A percentile compares a stretch with the other conserved stretches of the same genome.
Evolutionary conservation across 805 yeast genomes (phyloP).

Genomic region (Wickerhamomyces kurtzmanii): DNA sequence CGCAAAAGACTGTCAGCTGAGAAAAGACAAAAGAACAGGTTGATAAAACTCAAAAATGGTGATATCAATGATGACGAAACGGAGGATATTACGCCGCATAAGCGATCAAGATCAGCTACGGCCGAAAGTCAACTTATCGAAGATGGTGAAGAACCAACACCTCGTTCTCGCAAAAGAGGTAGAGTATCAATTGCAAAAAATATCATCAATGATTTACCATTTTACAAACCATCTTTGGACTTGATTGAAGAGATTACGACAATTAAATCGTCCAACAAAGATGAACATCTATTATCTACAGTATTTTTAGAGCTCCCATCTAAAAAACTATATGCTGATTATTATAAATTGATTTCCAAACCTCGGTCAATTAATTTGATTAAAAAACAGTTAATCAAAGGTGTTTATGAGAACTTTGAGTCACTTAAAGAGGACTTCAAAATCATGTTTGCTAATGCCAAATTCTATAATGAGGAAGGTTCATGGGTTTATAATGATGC

Average conservation of each 20-base stretch:
- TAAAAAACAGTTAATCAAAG: slow-evolving; percentile 41
- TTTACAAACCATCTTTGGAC: slow-evolving; percentile 19
- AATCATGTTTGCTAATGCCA: slow-evolving; percentile 76
- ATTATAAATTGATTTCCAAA: slow-evolving; percentile 43
- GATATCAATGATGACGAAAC: slow-evolving; percentile 3
- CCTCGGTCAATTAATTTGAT: slow-evolving; percentile 65
- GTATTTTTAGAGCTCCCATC: slow-evolving; percentile 68
- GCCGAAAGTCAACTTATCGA: background rate
- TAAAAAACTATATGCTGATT: slow-evolving; percentile 72
- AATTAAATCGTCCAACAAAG: slow-evolving; percentile 35
- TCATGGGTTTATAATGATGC: too few species aligned
- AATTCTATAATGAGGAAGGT: slow-evolving; percentile 67
- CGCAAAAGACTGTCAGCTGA: slow-evolving; percentile 26
- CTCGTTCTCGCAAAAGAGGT: slow-evolving; percentile 1
- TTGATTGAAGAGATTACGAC: slow-evolving; percentile 33
- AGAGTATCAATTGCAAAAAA: slow-evolving; percentile 2
- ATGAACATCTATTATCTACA: slow-evolving; percentile 34
- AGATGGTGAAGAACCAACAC: slow-evolving; percentile 2
- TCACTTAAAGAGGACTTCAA: slow-evolving; percentile 51
- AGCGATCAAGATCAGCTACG: slow-evolving; percentile 13
- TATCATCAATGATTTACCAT: slow-evolving; percentile 6
- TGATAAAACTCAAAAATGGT: too few species aligned
- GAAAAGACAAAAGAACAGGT: slow-evolving; percentile 12
- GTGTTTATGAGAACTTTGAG: slow-evolving; percentile 33
- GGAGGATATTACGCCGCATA: slow-evolving; percentile 2